Base-by-base conservation (phyloP, 352 stramenopile genomes). In the Globisporangium spiculum region DNA sequence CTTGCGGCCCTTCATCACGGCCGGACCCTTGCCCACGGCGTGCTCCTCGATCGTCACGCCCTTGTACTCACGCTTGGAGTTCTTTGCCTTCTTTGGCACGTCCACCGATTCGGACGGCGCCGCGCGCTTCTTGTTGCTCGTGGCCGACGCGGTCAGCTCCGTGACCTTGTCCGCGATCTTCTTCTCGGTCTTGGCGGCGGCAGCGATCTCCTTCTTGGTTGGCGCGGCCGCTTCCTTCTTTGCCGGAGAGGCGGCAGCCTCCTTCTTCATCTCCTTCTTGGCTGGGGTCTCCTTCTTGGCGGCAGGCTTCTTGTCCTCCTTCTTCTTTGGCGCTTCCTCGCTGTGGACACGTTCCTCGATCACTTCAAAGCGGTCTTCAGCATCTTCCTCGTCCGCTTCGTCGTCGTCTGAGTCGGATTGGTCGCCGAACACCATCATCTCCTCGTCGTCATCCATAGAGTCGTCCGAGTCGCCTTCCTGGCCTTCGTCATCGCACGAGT, bases 11-110 rank as follows among this genome's bases (percentile, higher is more conserved):
- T 77, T 78, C 36, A 75, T 67, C 56, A 89, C 81, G 41, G 72
- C 53, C 32, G 76, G 71, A 48, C 88, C 88, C 78, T 93, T 95
- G 61, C 88, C 88, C 32, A 93, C 75, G 20, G 83, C 84, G 52
- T 78, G 41, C 36, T 95, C 88, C 59, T 92, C 86, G 68, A 95
- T 92, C 36, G 74, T 90, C 60, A 95, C 81, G 50, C 88, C 88
- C 78, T 93, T 93, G 77, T 93, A 72, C 69, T 81, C 64, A 70
- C 84, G 80, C 27, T 52, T 52, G 5, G 75, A 78, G 41, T 62
- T 76, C 76, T 93, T 93, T 57, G 80, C 74, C 74, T 95, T 95
- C 79, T 95, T 95, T 12, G 84, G 79, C 38, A 90, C 78, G 4
- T 92, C 83, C 7, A 90, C 75, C 12, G 78, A 75, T 5, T 90